phyloP scores from a whole-genome alignment of 305 asterid genomes.

The Fraxinus angustifolia region DNA sequence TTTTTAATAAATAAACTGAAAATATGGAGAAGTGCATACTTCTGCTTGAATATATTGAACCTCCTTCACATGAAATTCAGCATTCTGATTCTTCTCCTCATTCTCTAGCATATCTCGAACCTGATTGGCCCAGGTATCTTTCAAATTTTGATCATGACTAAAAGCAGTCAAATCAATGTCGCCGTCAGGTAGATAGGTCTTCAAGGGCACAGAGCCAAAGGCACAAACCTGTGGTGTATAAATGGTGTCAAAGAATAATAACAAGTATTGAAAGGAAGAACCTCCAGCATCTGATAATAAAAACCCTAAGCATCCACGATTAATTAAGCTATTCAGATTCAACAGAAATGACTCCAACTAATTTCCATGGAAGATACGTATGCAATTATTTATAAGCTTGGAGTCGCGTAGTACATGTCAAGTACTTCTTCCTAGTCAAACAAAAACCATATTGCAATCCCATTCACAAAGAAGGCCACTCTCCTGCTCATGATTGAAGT shows the following conservation, averaged over 20 bases:
- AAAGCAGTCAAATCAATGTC: slow-evolving; percentile 89
- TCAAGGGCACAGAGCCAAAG: slow-evolving; percentile 93
- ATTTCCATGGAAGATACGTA: not conserved
- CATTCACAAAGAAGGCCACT: not conserved
- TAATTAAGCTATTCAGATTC: not conserved
- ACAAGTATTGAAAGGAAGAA: slow-evolving; percentile 1
- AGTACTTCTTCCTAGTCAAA: slow-evolving; percentile 3
- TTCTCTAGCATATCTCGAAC: slow-evolving; percentile 76
- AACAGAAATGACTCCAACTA: not conserved
- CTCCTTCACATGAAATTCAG: slow-evolving; percentile 85
- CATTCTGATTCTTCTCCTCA: slow-evolving; percentile 80
- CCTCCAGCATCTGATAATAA: not conserved
- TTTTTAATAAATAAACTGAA: not conserved
- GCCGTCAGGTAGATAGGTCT: slow-evolving; percentile 93
- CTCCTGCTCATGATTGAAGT: not conserved
- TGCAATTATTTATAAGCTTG: not conserved
- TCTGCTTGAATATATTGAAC: slow-evolving; percentile 91
- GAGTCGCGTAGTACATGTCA: not conserved
- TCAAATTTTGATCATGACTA: slow-evolving; percentile 57
- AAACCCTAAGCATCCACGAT: not conserved
- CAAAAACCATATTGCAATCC: slow-evolving; percentile 1
- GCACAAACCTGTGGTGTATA: slow-evolving; percentile 59
- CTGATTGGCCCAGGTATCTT: slow-evolving; percentile 81
- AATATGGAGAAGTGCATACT: slow-evolving; percentile 33
- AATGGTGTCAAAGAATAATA: slow-evolving; percentile 10